A percentile compares a stretch with the other conserved stretches of the same genome.
Conservation (phyloP, 2,329 filamentous ascomycete species). For the Aureobasidium lini region DNA sequence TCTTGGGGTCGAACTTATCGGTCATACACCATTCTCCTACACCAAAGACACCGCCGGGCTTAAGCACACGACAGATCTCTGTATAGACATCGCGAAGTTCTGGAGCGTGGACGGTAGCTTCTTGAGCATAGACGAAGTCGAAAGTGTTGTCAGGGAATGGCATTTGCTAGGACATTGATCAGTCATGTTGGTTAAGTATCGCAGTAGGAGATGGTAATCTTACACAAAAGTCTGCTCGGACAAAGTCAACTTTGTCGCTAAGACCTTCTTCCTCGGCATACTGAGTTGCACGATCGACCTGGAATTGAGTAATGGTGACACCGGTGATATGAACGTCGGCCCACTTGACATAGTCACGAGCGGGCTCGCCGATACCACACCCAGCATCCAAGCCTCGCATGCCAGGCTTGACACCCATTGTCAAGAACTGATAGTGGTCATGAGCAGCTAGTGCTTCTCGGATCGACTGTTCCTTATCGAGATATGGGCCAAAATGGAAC, state of each 20-base stretch:
- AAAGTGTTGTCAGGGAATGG: slow-evolving; percentile 85
- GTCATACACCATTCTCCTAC: slow-evolving; percentile 99
- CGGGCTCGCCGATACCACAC: slow-evolving; percentile 91
- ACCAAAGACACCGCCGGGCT: slow-evolving; percentile 92
- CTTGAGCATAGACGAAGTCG: slow-evolving; percentile 93
- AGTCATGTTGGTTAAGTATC: neutral
- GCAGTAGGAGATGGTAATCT: neutral
- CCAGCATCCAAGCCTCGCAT: slow-evolving; percentile 93
- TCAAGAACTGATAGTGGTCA: slow-evolving; percentile 92
- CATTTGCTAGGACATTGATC: slow-evolving; percentile 60
- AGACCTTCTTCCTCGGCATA: slow-evolving; percentile 79
- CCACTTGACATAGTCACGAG: slow-evolving; percentile 92
- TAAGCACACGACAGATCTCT: slow-evolving; percentile 89
- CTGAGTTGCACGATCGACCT: slow-evolving; percentile 80
- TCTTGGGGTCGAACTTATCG: slow-evolving; percentile 82
- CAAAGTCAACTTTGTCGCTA: slow-evolving; percentile 69
- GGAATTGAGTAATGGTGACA: slow-evolving; percentile 98
- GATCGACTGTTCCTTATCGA: slow-evolving; percentile 73
- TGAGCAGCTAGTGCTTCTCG: slow-evolving; percentile 86
- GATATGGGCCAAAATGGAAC: slow-evolving; percentile 97
- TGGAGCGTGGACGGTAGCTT: slow-evolving; percentile 92
- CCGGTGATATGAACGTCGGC: slow-evolving; percentile 80
- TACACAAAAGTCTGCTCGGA: slow-evolving; percentile 39
- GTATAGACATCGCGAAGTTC: slow-evolving; percentile 84
- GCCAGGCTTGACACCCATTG: slow-evolving; percentile 74